A percentile compares a stretch with the other conserved stretches of the same genome.
Conservation (phyloP, 2,329 filamentous ascomycete species). For the Venturia pyrina region DNA sequence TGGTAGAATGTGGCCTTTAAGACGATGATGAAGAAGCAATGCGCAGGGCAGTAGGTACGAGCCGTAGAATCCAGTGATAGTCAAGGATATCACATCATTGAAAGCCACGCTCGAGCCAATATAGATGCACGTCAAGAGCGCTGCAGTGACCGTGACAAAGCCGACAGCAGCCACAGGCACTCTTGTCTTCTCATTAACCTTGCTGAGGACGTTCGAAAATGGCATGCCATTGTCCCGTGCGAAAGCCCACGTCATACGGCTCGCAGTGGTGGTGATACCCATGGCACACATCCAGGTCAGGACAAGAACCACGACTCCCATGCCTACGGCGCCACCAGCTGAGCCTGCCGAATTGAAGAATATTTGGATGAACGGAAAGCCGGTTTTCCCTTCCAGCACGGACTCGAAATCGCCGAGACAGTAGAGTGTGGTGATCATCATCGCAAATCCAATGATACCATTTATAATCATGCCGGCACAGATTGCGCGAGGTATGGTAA, state of each 20-base stretch:
- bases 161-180: slow-evolving; percentile 25
- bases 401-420: slow-evolving; percentile 13
- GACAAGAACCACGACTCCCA: slow-evolving; percentile 15
- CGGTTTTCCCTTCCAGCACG: slow-evolving; percentile 11
- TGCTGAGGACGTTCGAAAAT: slow-evolving; percentile 7
- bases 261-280: slow-evolving; percentile 20
- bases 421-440: slow-evolving; percentile 20
- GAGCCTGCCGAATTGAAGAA: slow-evolving; percentile 10
- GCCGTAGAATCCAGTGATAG: slow-evolving; percentile 33
- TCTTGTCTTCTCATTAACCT: slow-evolving; percentile 19
- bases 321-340: slow-evolving; percentile 4
- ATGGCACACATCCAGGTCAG: slow-evolving; percentile 24
- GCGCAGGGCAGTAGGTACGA: slow-evolving; percentile 33
- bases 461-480: slow-evolving; percentile 18
- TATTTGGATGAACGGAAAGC: slow-evolving; percentile 13
- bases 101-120: slow-evolving; percentile 34
- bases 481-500: slow-evolving; percentile 22
- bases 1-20: slow-evolving; percentile 29
- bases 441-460: slow-evolving; percentile 15
- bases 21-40: slow-evolving; percentile 33
- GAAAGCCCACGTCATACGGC: slow-evolving; percentile 14
- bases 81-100: slow-evolving; percentile 35
- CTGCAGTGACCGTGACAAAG: slow-evolving; percentile 45
- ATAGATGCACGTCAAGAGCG: slow-evolving; percentile 31
- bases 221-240: slow-evolving; percentile 14